Conservation (phyloP, 2,329 filamentous ascomycete species). For the Pseudogymnoascus sp. region DNA sequence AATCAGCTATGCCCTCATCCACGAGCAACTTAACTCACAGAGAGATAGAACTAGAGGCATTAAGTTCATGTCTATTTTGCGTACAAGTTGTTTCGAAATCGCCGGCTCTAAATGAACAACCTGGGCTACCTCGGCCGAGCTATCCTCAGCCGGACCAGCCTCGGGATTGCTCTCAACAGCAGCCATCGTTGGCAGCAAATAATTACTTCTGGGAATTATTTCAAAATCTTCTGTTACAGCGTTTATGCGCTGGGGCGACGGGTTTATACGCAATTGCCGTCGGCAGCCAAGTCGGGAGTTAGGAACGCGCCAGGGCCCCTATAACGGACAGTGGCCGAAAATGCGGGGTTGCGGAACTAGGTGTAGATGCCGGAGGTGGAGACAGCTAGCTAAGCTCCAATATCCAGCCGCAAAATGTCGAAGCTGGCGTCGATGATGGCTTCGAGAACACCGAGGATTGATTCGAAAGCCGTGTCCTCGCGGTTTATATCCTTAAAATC, state of each 20-base stretch:
- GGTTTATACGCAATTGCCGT: neutral
- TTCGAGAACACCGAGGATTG: neutral
- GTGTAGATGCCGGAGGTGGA: neutral
- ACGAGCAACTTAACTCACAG: slow-evolving; percentile 15
- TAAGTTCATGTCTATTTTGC: slow-evolving; percentile 51
- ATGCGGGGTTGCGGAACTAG: neutral
- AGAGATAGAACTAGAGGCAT: slow-evolving; percentile 31
- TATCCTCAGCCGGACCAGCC: neutral
- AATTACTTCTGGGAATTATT: neutral
- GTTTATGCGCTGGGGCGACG: neutral
- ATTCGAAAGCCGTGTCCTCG: neutral
- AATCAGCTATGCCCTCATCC: neutral
- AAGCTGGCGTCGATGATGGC: neutral
- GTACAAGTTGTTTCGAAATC: slow-evolving; percentile 42
- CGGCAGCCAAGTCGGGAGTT: neutral
- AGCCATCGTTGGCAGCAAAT: neutral
- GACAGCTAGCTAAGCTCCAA: neutral
- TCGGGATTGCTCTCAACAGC: neutral
- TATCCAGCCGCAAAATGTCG: neutral
- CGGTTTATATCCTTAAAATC: neutral
- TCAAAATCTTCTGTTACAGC: neutral
- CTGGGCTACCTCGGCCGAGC: neutral
- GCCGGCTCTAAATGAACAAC: slow-evolving; percentile 9
- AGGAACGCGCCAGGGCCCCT: neutral
- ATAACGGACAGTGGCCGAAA: neutral